Conservation (phyloP, 768 basidiomycete species). For the Amanita pallidorosea region DNA sequence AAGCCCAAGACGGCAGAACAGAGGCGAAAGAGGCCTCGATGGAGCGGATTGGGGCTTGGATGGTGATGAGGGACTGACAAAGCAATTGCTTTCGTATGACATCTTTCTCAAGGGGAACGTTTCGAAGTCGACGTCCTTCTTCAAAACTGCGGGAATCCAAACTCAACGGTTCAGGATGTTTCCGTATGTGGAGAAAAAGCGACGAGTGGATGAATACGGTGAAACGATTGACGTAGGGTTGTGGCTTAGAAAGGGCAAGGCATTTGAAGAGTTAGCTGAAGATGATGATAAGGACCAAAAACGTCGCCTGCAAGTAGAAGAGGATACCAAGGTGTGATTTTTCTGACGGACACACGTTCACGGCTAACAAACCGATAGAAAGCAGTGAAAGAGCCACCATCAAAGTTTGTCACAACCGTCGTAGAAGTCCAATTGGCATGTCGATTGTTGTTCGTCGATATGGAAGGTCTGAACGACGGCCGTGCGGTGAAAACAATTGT, state of each 20-base stretch:
- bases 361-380: constrained; percentile 31
- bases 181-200: constrained; percentile 87
- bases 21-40: constrained; percentile 37
- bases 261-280: constrained; percentile 84
- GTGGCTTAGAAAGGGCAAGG: constrained; percentile 89
- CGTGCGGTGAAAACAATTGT: constrained; percentile 95
- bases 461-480: constrained; percentile 95
- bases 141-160: constrained; percentile 65
- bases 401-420: constrained; percentile 74
- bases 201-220: constrained; percentile 91
- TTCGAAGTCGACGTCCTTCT: constrained; percentile 76
- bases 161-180: constrained; percentile 91
- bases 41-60: constrained; percentile 62
- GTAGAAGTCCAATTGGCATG: constrained; percentile 78
- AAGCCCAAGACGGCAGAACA: constrained; percentile 20
- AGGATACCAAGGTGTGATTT: constrained; percentile 62
- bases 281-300: constrained; percentile 74
- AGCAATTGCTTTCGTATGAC: constrained; percentile 79
- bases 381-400: constrained; percentile 75
- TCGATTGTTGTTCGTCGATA: constrained; percentile 82
- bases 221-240: constrained; percentile 92
- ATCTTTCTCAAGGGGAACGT: constrained; percentile 98
- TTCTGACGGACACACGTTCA: background rate
- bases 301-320: constrained; percentile 58
- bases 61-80: constrained; percentile 64